Base-by-base conservation (phyloP, 2,329 filamentous ascomycete species). In the Claviceps sp. region DNA sequence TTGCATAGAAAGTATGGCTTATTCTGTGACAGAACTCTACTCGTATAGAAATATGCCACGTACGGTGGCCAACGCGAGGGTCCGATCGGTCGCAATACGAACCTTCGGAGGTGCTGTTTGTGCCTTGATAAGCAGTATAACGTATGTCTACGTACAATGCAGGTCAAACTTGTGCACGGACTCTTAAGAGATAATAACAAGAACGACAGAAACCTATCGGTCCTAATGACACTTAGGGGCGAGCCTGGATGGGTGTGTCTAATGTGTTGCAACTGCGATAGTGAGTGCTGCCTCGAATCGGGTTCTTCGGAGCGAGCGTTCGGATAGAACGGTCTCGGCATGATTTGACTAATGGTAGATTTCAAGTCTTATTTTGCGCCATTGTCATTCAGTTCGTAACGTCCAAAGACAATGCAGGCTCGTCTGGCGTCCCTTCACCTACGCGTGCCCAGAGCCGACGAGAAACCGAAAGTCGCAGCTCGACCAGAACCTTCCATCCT, bases 201-300 rank as follows among this genome's bases (percentile, higher is more conserved):
- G 36, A 1, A 51, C 16, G 8, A 18, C 16, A 80, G 77, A 3
- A 84, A 84, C 59, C 63, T 84, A 2, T 73, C 74, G 3, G 71
- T 83, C 0, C 64, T 84, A 1, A 75, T 81, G 69, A 71, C 70
- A 1, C 70, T 84, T 2, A 65, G 78, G 24, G 80, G 80, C 13
- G 80, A 84, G 60, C 79, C 76, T 2, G 80, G 76, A 3, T 84
- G 80, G 79, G 72, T 84, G 2, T 84, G 79, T 57, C 70, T 84
- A 4, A 79, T 82, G 68, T 79, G 78, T 59, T 85, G 81, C 60
- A 84, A 83, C 59, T 71, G 73, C 55, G 81, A 84, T 60, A 75
- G 79, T 80, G 63, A 59, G 72, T 65, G 5, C 20, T 42, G n/a
- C 44, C 1, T 24, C 1, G 11, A 18, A 34, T 13, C 22, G 30